These are phyloP conservation scores for Baorangia bicolor DNA, from an alignment of 768 basidiomycete species.

Conservation along the genomic window DNA sequence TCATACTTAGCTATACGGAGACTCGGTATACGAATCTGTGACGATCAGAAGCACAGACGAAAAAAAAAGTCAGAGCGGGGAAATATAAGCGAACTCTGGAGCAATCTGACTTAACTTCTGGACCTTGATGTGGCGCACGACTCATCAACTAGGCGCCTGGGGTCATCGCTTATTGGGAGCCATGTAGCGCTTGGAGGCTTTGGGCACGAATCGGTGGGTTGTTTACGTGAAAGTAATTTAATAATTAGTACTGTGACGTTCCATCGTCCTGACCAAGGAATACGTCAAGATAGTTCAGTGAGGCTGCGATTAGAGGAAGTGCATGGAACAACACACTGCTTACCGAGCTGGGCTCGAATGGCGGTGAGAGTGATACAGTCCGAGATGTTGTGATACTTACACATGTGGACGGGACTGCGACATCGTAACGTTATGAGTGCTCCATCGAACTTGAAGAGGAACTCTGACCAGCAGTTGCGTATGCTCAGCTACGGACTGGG, in stretches of 20 bases:
- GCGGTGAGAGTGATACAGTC: not conserved
- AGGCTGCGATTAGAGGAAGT: not conserved
- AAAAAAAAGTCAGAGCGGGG: not conserved
- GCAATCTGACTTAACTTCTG: not conserved
- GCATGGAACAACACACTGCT: not conserved
- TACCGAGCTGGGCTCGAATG: not conserved
- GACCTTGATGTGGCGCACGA: not conserved
- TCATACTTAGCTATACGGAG: not conserved
- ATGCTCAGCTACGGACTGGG: not conserved
- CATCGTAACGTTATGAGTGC: not conserved
- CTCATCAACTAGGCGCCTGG: not conserved
- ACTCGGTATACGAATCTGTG: not conserved
- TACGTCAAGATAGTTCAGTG: conserved; percentile 1
- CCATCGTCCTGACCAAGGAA: not conserved
- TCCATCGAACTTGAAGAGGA: not conserved
- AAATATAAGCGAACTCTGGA: conserved; percentile 4
- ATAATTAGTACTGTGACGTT: not conserved
- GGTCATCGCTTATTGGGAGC: not conserved
- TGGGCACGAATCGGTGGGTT: not conserved
- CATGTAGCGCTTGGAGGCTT: not conserved
- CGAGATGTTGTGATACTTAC: not conserved
- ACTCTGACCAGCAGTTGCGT: not conserved
- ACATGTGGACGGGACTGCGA: not conserved
- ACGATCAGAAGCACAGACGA: conserved; percentile 18
- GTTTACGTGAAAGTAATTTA: conserved; percentile 7